Base-by-base conservation (phyloP, 441 rosid species). In the Syzygium syzygioides region DNA sequence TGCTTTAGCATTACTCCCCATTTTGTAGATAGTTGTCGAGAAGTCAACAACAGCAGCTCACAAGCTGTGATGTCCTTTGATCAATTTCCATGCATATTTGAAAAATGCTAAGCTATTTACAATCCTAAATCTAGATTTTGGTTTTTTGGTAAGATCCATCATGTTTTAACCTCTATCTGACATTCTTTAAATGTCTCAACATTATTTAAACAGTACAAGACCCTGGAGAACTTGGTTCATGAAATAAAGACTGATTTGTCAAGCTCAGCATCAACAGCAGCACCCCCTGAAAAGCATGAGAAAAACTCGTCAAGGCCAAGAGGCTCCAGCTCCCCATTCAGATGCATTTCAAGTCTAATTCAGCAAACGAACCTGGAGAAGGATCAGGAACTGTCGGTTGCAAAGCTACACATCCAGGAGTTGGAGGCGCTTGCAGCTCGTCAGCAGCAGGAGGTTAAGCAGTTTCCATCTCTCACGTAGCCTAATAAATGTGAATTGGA, bases 301-400 rank as follows among this genome's bases (percentile, higher is more conserved):
- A 96, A 92, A 92, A 89, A 91, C 92, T 91, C 95, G 53, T 80
- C 87, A 55, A 94, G 95, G 91, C 91, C 93, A 85, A 94, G 99
- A 90, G 99, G 99, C 90, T 97, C 99, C 87, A 95, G 96, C 90
- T 98, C 99, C 52, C 99, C 99, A n/a, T 97, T 98, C 92, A 94
- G 98, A 92, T 98, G 99, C 93, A 96, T 98, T 91, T 91, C 98
- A 88, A 94, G 94, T 91, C 89, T 98, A 92, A 96, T 96, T 90
- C 99, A 96, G 91, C 98, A 96, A 93, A 95, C 95, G 96, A 98
- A 94, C 80, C 52, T 91, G 87, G 99, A 98, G 92, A 97, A 95
- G 92, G 98, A 95, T 91, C 95, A 96, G 89, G 99, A 98, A 89
- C 89, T 98, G 91, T 93, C 96, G 86, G 90, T 53, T 34, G 94